A percentile compares a stretch with the other conserved stretches of the same genome.
Evolutionary conservation across 805 yeast species (phyloP).

Genomic region (Kazachstania kunashirensis): DNA sequence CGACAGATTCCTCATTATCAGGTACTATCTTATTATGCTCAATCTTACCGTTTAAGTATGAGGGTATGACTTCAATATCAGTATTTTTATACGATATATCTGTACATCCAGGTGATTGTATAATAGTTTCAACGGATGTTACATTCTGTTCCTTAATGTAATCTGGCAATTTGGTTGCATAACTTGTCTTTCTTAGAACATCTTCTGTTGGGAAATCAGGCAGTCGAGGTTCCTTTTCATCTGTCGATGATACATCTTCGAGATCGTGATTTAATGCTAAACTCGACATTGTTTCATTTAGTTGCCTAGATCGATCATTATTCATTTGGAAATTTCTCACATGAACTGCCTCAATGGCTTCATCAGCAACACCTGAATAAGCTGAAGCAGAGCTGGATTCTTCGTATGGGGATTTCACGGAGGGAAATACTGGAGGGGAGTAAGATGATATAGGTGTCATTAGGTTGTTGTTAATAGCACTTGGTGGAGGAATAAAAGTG

Average conservation of each 20-base stretch:
- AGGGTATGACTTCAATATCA: background rate
- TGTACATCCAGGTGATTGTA: background rate
- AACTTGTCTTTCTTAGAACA: conserved; percentile 5
- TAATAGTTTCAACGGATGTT: background rate
- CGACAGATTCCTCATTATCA: background rate
- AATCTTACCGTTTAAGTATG: background rate
- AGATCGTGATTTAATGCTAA: background rate
- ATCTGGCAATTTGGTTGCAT: conserved; percentile 3
- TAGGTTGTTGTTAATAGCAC: too few species aligned
- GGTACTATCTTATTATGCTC: background rate
- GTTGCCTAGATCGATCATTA: background rate
- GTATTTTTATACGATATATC: background rate
- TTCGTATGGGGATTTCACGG: conserved; percentile 3
- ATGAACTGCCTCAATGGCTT: conserved; percentile 18
- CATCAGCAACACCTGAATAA: conserved; percentile 27
- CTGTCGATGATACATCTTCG: background rate
- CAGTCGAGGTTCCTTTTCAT: conserved; percentile 1
- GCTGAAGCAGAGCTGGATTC: conserved; percentile 18
- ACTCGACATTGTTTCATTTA: background rate
- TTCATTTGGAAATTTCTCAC: background rate
- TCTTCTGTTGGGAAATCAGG: conserved; percentile 6
- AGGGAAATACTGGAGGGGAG: too few species aligned
- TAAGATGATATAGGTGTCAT: too few species aligned
- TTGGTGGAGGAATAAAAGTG: too few species aligned
- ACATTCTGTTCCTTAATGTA: background rate